These are phyloP conservation scores for Exsudoporus frostii DNA, from an alignment of 768 basidiomycete species.

Conservation along the genomic window DNA sequence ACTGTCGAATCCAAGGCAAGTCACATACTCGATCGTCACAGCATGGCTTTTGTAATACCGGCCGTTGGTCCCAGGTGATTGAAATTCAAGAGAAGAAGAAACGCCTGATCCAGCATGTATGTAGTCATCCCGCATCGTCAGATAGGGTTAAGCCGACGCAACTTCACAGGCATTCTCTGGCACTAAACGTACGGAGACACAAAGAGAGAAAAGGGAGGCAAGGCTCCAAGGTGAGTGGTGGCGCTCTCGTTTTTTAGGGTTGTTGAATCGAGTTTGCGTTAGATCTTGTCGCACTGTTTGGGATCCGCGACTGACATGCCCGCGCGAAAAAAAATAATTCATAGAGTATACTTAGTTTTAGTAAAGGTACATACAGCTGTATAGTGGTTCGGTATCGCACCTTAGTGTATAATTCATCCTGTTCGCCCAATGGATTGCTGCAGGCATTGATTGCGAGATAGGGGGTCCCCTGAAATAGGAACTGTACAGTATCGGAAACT, in stretches of 20 bases:
- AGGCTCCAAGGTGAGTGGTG: conserved; percentile 64
- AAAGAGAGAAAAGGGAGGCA: conserved; percentile 74
- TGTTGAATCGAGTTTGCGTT: neutral
- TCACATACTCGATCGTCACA: neutral
- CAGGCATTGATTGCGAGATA: no score
- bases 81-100: conserved; percentile 90
- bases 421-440: no score
- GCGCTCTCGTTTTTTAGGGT: neutral
- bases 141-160: neutral
- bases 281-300: conserved; percentile 64
- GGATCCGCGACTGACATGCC: conserved; percentile 31
- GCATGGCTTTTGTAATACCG: neutral
- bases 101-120: conserved; percentile 68
- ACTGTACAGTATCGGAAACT: conserved; percentile 30
- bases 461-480: conserved; percentile 3
- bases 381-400: conserved; percentile 9
- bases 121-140: neutral
- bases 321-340: neutral
- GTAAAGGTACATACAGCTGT: conserved; percentile 14
- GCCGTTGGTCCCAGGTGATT: conserved; percentile 47
- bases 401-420: conserved; percentile 4
- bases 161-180: conserved; percentile 75
- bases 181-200: conserved; percentile 70
- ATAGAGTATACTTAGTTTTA: neutral
- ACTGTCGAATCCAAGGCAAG: conserved; percentile 81